Percentiles rank a stretch among this genome's conserved stretches.
phyloP scores from a whole-genome alignment of 768 basidiomycete species.

The Mycena filopes region DNA sequence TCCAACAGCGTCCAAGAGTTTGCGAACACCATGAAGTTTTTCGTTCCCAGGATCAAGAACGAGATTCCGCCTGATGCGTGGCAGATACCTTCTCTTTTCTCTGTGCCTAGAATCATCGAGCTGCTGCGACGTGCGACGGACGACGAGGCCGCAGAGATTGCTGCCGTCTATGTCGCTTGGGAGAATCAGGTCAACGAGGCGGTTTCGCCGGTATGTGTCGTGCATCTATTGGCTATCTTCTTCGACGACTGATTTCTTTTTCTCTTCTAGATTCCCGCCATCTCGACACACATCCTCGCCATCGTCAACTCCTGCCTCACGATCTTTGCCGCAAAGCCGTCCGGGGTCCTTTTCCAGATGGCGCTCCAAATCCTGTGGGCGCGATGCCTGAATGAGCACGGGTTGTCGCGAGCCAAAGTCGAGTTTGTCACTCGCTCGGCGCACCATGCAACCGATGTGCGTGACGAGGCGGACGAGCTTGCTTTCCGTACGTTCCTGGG shows the following conservation, averaged over 20 bases:
- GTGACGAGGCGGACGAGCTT: constrained; percentile 29
- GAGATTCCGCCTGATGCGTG: constrained; percentile 32
- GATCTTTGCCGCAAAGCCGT: constrained; percentile 19
- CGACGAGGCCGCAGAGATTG: constrained; percentile 31
- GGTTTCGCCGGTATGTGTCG: constrained; percentile 29
- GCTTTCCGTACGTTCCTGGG: constrained; percentile 28
- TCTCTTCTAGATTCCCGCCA: constrained; percentile 18
- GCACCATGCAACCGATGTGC: constrained; percentile 4
- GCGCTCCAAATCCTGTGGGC: constrained; percentile 32
- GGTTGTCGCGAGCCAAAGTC: constrained; percentile 27
- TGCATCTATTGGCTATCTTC: constrained; percentile 3
- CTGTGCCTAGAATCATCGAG: constrained; percentile 7
- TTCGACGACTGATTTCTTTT: not conserved
- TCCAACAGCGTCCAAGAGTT: constrained; percentile 24
- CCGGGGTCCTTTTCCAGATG: constrained; percentile 31
- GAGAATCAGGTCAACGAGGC: constrained; percentile 36
- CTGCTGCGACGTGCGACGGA: constrained; percentile 26
- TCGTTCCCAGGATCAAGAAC: constrained; percentile 35
- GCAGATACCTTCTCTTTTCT: constrained; percentile 18
- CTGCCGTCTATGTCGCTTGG: constrained; percentile 30
- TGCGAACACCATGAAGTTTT: constrained; percentile 31
- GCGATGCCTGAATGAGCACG: constrained; percentile 27
- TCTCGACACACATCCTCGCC: constrained; percentile 22
- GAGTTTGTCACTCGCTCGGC: constrained; percentile 22
- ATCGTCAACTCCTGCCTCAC: constrained; percentile 27